These are phyloP conservation scores for Cystobasidium tubakii DNA, from an alignment of 768 basidiomycete species.

Conservation along the genomic window DNA sequence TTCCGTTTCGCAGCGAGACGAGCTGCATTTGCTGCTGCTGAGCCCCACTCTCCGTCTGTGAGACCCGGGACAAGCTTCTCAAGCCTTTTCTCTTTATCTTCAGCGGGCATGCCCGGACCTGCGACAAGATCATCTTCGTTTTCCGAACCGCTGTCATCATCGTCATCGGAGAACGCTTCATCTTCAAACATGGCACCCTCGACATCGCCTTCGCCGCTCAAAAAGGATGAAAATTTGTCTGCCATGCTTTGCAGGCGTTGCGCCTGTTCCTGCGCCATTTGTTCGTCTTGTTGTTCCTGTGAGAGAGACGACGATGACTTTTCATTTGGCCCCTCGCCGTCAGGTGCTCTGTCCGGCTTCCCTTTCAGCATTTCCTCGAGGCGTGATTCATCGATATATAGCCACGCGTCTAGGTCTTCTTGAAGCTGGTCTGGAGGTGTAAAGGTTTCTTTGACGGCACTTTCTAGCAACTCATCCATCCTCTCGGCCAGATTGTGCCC, in stretches of 20 bases:
- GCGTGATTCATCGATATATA: constrained; percentile 51
- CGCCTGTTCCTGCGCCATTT: constrained; percentile 55
- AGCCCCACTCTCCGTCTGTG: constrained; percentile 81
- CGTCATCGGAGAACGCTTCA: constrained; percentile 73
- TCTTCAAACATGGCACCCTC: constrained; percentile 86
- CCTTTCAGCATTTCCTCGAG: constrained; percentile 42
- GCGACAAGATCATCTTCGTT: constrained; percentile 53
- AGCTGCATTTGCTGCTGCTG: constrained; percentile 40
- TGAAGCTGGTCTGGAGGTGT: constrained; percentile 38
- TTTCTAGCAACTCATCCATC: constrained; percentile 1
- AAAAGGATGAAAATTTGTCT: constrained; percentile 77
- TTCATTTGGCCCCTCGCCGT: constrained; percentile 56
- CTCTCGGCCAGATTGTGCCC: neutral
- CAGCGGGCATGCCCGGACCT: constrained; percentile 37
- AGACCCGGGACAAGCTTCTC: constrained; percentile 74
- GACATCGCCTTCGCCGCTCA: constrained; percentile 79
- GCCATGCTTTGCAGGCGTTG: constrained; percentile 68
- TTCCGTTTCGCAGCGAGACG: neutral
- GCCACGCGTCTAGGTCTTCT: constrained; percentile 80
- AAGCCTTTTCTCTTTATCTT: constrained; percentile 61
- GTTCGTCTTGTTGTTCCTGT: constrained; percentile 51
- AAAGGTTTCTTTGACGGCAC: neutral
- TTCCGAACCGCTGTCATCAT: constrained; percentile 55
- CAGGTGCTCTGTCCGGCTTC: neutral
- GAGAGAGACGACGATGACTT: neutral